Evolutionary conservation across 352 stramenopile species (phyloP).

Genomic region (Stramenopiles sp.): DNA sequence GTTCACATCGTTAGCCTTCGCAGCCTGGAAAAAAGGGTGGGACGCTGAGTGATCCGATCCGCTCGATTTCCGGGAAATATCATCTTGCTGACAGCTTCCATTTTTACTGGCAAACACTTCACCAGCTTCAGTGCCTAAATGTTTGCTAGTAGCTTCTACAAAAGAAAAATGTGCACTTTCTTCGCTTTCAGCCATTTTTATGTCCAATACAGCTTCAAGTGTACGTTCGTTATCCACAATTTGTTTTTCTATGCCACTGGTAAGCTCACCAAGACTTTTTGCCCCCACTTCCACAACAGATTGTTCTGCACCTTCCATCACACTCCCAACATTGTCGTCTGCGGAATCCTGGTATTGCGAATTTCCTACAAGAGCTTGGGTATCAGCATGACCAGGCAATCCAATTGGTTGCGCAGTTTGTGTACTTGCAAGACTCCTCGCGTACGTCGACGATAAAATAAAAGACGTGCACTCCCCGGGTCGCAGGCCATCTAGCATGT

Average conservation of each 20-base stretch:
- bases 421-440: neutral
- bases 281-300: neutral
- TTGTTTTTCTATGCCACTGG: neutral
- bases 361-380: too few species aligned
- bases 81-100: neutral
- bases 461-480: neutral
- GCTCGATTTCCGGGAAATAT: neutral
- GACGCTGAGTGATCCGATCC: neutral
- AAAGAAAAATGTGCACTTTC: neutral
- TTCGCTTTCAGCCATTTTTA: neutral
- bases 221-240: neutral
- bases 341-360: too few species aligned
- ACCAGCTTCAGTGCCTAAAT: neutral
- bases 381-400: neutral
- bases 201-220: neutral
- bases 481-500: neutral
- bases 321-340: neutral
- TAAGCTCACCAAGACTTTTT: neutral
- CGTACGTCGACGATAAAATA: neutral
- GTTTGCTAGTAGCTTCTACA: neutral
- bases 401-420: neutral
- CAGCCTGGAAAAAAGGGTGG: neutral
- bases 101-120: neutral
- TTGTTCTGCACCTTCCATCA: neutral
- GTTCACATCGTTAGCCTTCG: neutral